These are phyloP conservation scores for Penicillium sp. DNA, from an alignment of 2,329 filamentous ascomycete species.

Conservation along the genomic window DNA sequence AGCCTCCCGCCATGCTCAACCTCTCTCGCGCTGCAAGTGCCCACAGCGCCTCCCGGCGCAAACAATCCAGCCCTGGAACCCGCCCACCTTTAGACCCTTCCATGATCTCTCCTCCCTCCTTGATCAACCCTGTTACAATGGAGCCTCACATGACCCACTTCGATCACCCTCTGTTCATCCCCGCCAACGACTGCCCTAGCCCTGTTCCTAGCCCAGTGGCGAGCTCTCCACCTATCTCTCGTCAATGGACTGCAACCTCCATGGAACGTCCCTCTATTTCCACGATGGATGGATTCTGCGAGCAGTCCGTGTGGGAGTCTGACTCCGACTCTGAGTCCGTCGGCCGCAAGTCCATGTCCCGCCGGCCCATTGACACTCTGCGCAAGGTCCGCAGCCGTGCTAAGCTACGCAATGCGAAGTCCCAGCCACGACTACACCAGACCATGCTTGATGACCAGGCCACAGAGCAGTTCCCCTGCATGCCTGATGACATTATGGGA, in stretches of 20 bases:
- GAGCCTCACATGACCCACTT: constrained; percentile 40
- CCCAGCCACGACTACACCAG: constrained; percentile 33
- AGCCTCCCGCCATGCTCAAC: constrained; percentile 32
- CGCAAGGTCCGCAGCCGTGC: constrained; percentile 42
- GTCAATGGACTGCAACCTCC: constrained; percentile 28
- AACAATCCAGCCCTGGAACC: constrained; percentile 22
- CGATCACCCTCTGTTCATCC: constrained; percentile 41
- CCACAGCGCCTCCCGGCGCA: constrained; percentile 21
- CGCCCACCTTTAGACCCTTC: constrained; percentile 36
- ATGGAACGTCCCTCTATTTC: constrained; percentile 36
- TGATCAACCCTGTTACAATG: constrained; percentile 39
- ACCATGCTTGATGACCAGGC: constrained; percentile 20
- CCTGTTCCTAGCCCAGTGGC: constrained; percentile 35
- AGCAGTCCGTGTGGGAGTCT: constrained; percentile 42
- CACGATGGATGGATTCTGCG: constrained; percentile 31
- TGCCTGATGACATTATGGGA: constrained; percentile 25
- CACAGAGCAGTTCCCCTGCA: constrained; percentile 30
- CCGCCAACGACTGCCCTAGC: constrained; percentile 37
- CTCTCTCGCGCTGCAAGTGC: constrained; percentile 23
- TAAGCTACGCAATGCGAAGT: constrained; percentile 39
- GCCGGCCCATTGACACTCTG: constrained; percentile 39
- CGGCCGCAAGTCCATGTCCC: constrained; percentile 35
- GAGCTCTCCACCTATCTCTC: constrained; percentile 32
- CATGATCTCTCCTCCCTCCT: constrained; percentile 39
- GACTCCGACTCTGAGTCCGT: constrained; percentile 38